Evolutionary conservation across 768 basidiomycete genomes (phyloP), one percentile per base, ranked within the genome.

Genomic region (Lyophyllum atratum): DNA sequence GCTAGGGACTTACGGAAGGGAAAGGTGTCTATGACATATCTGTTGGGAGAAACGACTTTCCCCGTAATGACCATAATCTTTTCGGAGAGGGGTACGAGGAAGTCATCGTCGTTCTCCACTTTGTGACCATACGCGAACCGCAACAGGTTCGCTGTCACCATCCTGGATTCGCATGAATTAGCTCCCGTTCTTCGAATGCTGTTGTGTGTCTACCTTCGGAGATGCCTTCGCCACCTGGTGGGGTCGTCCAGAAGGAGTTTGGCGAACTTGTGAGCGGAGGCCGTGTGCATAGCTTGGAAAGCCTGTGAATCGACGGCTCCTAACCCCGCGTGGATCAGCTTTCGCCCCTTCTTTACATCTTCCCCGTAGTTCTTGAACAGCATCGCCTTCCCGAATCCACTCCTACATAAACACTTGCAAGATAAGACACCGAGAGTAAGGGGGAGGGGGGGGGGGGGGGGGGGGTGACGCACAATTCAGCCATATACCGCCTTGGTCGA

Each of bases 361-460:
- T 52, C 50, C 17, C 34, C 34, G 14, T 52, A 52, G n/a, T 52
- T 40, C 34, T 52, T 52, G 50, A 52, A 52, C 3, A 52, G 31
- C 50, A 52, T 52, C 24, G n/a, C 4, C 6, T 26, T 10, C 3
- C 50, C 50, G 25, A 40, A 52, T 39, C 50, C 50, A 39, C 50
- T 52, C 34, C 50, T 52, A 52, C 4, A 2, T 40, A 25, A 14
- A 37, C 17, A 2, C 21, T 15, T 37, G n/a, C n/a, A n/a, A 17
- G 22, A n/a, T n/a, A 31, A 28, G 29, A 15, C 3, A 51, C 33
- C 15, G 9, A n/a, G 5, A 37, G 8, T 6, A 34, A 7, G n/a
- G 2, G 21, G 4, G n/a, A n/a, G n/a, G 29, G 11, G 5, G 6
- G 5, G 29, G 29, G 11, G 11, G 11, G 11, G 29, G 11, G 11